phyloP scores from a whole-genome alignment of 371 early-diverging fungal genomes.

The Mortierella sp. region DNA sequence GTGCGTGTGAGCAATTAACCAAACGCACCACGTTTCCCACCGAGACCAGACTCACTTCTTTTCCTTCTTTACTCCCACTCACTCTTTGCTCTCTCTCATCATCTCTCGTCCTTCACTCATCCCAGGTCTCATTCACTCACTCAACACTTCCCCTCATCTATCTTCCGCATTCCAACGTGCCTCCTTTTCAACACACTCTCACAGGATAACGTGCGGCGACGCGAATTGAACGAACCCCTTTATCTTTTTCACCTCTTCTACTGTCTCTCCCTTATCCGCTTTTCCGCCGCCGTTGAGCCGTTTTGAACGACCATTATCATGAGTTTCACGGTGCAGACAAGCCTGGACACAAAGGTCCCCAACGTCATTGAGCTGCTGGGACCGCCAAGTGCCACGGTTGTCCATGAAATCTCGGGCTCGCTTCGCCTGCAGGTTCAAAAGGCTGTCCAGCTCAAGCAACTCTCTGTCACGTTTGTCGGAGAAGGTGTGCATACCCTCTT shows the following conservation, averaged over 20 bases:
- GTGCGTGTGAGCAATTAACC: background rate
- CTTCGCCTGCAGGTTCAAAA: slow-evolving; percentile 31
- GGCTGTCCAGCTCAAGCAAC: slow-evolving; percentile 37
- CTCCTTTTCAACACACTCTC: background rate
- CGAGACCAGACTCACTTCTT: background rate
- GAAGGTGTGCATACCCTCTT: slow-evolving; percentile 27
- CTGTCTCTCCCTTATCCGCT: background rate
- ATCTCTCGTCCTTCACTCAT: background rate
- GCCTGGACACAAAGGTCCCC: slow-evolving; percentile 39
- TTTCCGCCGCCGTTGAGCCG: too few species aligned
- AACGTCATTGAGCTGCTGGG: slow-evolving; percentile 42
- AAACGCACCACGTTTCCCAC: background rate
- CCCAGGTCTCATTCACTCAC: background rate
- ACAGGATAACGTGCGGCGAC: background rate
- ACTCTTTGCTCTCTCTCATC: background rate
- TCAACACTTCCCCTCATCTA: background rate
- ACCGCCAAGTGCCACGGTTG: slow-evolving; percentile 20
- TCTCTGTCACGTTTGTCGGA: slow-evolving; percentile 31
- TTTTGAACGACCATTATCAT: slow-evolving; percentile 3
- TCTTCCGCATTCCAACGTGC: background rate
- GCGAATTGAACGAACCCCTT: background rate
- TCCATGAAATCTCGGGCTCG: slow-evolving; percentile 37
- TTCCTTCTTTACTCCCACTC: background rate
- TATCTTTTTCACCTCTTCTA: background rate
- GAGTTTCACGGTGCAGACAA: slow-evolving; percentile 29